Percentiles rank a stretch among this genome's conserved stretches.
Conservation (phyloP, 768 basidiomycete species). For the Lactarius quietus region DNA sequence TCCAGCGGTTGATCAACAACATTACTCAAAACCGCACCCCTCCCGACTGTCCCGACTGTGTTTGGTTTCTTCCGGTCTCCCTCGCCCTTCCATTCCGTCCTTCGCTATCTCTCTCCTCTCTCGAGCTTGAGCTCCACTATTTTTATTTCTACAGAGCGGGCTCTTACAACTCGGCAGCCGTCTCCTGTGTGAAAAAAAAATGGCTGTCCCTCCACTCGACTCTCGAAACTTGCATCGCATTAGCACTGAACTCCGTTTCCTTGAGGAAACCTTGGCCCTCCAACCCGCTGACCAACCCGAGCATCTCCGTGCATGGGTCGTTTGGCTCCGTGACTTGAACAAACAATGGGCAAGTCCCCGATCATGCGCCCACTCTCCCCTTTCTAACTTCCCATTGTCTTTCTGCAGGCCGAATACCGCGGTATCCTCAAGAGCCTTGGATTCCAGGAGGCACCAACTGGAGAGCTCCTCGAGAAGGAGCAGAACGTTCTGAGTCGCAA, state of each 20-base stretch:
- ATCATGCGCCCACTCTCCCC: not conserved
- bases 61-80: conserved; percentile 12
- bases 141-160: conserved; percentile 19
- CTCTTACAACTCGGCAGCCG: conserved; percentile 7
- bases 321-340: conserved; percentile 20
- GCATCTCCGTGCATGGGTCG: conserved; percentile 16
- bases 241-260: conserved; percentile 17
- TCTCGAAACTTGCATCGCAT: conserved; percentile 22
- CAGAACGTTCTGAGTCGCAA: conserved; percentile 12
- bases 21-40: conserved; percentile 17
- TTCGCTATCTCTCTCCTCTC: conserved; percentile 10
- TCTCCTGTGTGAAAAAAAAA: conserved; percentile 3
- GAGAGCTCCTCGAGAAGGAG: conserved; percentile 18
- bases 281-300: conserved; percentile 20
- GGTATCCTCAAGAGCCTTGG: conserved; percentile 21
- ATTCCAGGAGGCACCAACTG: conserved; percentile 18
- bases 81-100: conserved; percentile 5
- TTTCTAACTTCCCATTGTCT: not conserved
- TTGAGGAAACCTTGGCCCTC: conserved; percentile 10
- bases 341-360: conserved; percentile 21
- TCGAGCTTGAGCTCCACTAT: conserved; percentile 12
- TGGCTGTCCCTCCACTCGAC: conserved; percentile 17
- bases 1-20: conserved; percentile 24
- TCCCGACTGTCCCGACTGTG: not conserved
- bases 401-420: conserved; percentile 17